phyloP scores from a whole-genome alignment of 1,284 basidiomycete genomes.

The Chondrostereum purpureum region DNA sequence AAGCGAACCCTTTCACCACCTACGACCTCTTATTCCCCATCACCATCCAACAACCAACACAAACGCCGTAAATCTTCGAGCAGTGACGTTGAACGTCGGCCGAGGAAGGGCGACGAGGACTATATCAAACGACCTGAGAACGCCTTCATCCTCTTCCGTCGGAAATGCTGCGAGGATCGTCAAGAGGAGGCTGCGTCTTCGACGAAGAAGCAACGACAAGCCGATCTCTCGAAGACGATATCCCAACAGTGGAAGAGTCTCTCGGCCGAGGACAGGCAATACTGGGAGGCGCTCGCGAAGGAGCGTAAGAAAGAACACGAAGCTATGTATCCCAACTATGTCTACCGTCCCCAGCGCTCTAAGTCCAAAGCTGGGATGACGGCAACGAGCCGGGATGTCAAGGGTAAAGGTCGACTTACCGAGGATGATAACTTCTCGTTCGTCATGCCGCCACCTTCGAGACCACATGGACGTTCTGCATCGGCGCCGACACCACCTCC shows the following conservation, averaged over 20 bases:
- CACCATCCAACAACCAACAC: neutral
- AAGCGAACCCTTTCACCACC: neutral
- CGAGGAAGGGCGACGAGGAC: constrained; percentile 71
- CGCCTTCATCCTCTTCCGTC: constrained; percentile 73
- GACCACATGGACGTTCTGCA: constrained; percentile 41
- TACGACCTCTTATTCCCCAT: neutral
- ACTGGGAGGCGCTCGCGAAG: constrained; percentile 14
- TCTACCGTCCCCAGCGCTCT: constrained; percentile 48
- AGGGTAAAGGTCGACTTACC: constrained; percentile 16
- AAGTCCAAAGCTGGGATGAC: constrained; percentile 29
- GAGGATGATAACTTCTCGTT: constrained; percentile 53
- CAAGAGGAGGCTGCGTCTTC: constrained; percentile 32
- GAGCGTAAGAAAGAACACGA: constrained; percentile 16
- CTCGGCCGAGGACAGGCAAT: constrained; percentile 11
- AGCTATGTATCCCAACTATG: constrained; percentile 10
- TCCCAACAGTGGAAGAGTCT: constrained; percentile 27
- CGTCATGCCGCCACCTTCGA: constrained; percentile 34
- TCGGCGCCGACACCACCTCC: constrained; percentile 51
- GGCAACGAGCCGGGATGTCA: constrained; percentile 13
- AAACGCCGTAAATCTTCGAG: neutral
- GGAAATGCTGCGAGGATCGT: constrained; percentile 66
- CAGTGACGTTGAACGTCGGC: constrained; percentile 50
- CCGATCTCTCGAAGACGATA: constrained; percentile 68
- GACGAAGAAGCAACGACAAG: constrained; percentile 42
- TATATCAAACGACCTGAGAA: constrained; percentile 78